Conservation (phyloP, 192 early-diverging fungal genomes). For the Gaertneriomyces semiglobifer region DNA sequence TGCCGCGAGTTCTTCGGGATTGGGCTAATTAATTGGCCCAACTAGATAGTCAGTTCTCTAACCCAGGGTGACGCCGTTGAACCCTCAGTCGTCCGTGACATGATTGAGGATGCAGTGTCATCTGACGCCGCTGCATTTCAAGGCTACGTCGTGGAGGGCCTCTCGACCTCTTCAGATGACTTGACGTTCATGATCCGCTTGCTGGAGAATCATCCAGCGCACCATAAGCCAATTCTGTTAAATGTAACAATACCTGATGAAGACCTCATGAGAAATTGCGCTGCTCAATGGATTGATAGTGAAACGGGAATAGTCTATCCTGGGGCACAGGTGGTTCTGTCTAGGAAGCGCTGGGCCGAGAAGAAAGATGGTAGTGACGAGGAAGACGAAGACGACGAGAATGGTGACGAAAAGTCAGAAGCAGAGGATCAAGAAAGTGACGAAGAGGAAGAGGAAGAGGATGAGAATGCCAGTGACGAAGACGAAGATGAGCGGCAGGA, state of each 20-base stretch:
- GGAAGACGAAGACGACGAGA: constrained; percentile 3
- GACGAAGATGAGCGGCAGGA: constrained; percentile 22
- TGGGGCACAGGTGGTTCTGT: constrained; percentile 43
- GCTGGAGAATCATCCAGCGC: constrained; percentile 7
- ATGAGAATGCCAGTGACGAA: constrained; percentile 24
- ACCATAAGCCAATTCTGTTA: constrained; percentile 32
- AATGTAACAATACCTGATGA: constrained; percentile 35
- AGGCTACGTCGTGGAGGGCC: constrained; percentile 38
- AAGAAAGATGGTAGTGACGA: constrained; percentile 26
- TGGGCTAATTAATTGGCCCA: not conserved
- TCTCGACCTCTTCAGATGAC: constrained; percentile 7
- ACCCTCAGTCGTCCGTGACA: constrained; percentile 18
- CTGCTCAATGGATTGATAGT: constrained; percentile 42
- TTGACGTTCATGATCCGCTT: constrained; percentile 8
- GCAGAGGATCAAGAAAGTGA: constrained; percentile 30
- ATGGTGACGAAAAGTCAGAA: constrained; percentile 21
- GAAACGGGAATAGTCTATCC: constrained; percentile 42
- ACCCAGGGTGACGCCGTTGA: constrained; percentile 22
- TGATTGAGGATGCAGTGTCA: constrained; percentile 11
- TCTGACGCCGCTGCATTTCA: constrained; percentile 27
- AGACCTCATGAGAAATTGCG: constrained; percentile 32
- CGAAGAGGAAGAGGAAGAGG: constrained; percentile 29
- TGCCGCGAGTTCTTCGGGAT: not conserved
- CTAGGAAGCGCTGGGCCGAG: constrained; percentile 31
- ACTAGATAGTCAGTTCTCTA: constrained; percentile 20